These are phyloP conservation scores for Parsonsia alboflavescens DNA, from an alignment of 257 asterid species.

Conservation along the genomic window DNA sequence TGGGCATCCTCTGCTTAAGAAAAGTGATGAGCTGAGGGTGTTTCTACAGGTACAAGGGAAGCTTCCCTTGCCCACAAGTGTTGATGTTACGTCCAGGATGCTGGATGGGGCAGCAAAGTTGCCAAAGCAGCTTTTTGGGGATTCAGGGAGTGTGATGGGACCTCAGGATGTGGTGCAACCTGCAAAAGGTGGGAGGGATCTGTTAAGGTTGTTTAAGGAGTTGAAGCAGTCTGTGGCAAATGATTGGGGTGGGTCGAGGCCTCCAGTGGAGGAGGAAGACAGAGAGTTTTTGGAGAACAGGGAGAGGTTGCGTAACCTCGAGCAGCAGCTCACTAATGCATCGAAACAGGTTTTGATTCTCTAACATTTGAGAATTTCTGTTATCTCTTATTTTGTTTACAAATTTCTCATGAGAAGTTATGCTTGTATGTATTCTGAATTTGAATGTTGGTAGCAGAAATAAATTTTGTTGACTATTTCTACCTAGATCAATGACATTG, in stretches of 20 bases:
- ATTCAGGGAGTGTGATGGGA: constrained; percentile 57
- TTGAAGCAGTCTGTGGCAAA: constrained; percentile 85
- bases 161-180: constrained; percentile 90
- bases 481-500: neutral
- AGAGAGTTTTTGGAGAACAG: constrained; percentile 79
- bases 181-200: constrained; percentile 87
- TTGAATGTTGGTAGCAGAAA: neutral
- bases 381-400: neutral
- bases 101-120: constrained; percentile 89
- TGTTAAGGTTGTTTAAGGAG: constrained; percentile 88
- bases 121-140: constrained; percentile 88
- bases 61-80: constrained; percentile 66
- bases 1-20: constrained; percentile 63
- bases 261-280: constrained; percentile 77
- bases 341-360: constrained; percentile 66
- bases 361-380: neutral
- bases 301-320: constrained; percentile 63
- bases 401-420: neutral
- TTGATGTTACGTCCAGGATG: constrained; percentile 80
- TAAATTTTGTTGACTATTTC: too few species aligned
- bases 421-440: neutral
- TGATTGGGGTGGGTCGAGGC: constrained; percentile 78
- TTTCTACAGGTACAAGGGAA: constrained; percentile 82
- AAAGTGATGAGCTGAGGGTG: constrained; percentile 87
- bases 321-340: constrained; percentile 73